These are phyloP conservation scores for Gracilariopsis chorda DNA, from an alignment of 23 red algal species.

Conservation along the genomic window DNA sequence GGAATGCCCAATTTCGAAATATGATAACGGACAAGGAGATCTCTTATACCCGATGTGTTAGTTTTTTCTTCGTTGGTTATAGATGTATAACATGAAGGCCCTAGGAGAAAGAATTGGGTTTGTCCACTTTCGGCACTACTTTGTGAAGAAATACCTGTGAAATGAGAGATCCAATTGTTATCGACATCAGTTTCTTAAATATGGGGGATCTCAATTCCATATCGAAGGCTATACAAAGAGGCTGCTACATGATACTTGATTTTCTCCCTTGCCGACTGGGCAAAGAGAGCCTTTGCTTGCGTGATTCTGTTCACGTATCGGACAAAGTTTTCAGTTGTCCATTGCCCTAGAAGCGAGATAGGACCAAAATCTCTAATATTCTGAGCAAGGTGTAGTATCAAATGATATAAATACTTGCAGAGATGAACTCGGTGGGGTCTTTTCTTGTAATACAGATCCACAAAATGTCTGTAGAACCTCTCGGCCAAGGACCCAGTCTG, in stretches of 20 bases:
- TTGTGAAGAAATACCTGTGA: background rate
- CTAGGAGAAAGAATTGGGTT: background rate
- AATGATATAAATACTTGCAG: background rate
- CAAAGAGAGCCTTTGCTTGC: background rate
- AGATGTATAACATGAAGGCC: background rate
- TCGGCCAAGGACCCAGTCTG: background rate
- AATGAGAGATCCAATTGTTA: background rate
- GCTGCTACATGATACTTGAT: background rate
- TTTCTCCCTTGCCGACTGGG: background rate
- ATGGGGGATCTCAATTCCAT: background rate
- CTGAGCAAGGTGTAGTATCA: background rate
- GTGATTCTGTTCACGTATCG: background rate
- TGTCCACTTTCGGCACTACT: background rate
- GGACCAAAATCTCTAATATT: background rate
- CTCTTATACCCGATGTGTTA: background rate
- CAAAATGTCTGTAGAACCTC: background rate
- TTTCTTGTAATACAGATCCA: background rate
- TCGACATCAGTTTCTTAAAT: background rate
- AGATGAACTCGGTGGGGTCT: background rate
- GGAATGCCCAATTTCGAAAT: background rate
- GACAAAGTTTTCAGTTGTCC: background rate
- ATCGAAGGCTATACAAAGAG: background rate
- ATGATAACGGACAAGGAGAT: background rate
- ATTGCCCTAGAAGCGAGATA: background rate
- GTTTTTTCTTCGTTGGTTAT: background rate